Evolutionary conservation across 192 early-diverging fungal species (phyloP), one percentile per base, ranked within the genome.

Genomic region (Podila clonocystis): DNA sequence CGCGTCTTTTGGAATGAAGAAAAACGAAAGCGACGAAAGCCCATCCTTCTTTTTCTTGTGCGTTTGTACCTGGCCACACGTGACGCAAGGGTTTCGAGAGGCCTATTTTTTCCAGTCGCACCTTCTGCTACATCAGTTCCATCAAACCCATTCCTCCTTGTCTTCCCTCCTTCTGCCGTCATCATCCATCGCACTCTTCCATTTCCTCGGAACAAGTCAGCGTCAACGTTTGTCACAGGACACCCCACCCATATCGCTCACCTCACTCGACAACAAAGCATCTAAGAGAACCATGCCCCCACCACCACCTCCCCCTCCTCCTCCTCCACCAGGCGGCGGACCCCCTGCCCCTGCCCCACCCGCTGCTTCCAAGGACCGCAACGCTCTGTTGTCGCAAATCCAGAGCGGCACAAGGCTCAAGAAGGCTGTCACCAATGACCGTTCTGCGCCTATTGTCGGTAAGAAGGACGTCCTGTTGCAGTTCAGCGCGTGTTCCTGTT

Each of bases 391-490:
- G 70, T 48, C 74, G 38, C 90, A 94, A 73, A 95, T 95, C 75
- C 94, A 95, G 70, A 68, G 88, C 61, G 94, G 94, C 38, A 86
- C 77, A 57, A 68, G 49, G 58, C 87, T 95, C 29, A 91, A 91
- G 52, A 93, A 94, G 75, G 60, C 91, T 20, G 73, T 84, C 41
- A 95, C 94, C 6, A 93, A 91, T 60, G 94, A 95, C 75, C 87
- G 91, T 31, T 93, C 94, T 9, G 85, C 82, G 5, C 90, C 92
- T 20, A 11, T 77, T 34, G 59, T 91, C 34, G 70, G 84, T 87
- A 83, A 80, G 78, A 45, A 13, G 3, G 41, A 4, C 41, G 3
- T 45, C 15, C 22, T 22, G 41, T 68, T 6, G 4, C 33, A 4
- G 15, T 36, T 22, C 33, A 58, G 33, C 12, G 12, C 29, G 13